phyloP scores from a whole-genome alignment of 2,329 filamentous ascomycete genomes.

The Phaeomoniella chlamydospora region DNA sequence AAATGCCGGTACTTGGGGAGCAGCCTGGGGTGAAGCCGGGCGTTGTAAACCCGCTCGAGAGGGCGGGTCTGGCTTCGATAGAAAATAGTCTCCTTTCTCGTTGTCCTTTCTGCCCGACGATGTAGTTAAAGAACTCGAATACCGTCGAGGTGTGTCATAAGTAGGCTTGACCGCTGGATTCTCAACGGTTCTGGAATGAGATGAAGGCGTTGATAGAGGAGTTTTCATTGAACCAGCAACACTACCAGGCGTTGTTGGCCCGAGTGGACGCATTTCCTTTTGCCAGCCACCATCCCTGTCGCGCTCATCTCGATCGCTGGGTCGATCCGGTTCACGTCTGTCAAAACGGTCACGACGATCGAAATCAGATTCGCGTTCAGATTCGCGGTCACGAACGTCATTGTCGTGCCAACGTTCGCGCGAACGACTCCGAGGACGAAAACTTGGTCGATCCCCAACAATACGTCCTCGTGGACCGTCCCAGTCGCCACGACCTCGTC shows the following conservation, averaged over 20 bases:
- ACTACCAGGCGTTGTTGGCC: slow-evolving; percentile 9
- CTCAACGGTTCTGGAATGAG: slow-evolving; percentile 1
- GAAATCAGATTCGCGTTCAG: slow-evolving; percentile 17
- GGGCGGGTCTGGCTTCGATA: background rate
- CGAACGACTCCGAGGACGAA: slow-evolving; percentile 27
- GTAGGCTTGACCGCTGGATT: background rate
- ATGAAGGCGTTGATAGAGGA: slow-evolving; percentile 3
- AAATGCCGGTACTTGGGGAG: slow-evolving; percentile 8
- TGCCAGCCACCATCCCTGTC: slow-evolving; percentile 16
- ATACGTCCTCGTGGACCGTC: slow-evolving; percentile 19
- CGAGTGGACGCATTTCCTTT: slow-evolving; percentile 24
- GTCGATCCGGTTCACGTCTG: slow-evolving; percentile 20
- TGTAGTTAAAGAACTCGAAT: background rate
- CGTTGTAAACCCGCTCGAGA: slow-evolving; percentile 5
- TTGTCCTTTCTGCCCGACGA: slow-evolving; percentile 7
- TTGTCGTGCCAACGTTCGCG: slow-evolving; percentile 27
- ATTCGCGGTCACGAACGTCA: slow-evolving; percentile 23
- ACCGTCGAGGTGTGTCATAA: slow-evolving; percentile 1
- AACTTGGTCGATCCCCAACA: slow-evolving; percentile 25
- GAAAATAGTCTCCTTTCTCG: slow-evolving; percentile 11
- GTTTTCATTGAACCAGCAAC: slow-evolving; percentile 4
- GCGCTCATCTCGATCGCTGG: slow-evolving; percentile 15
- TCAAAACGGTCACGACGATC: slow-evolving; percentile 12
- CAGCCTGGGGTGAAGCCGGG: slow-evolving; percentile 5
- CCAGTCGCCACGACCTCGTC: slow-evolving; percentile 23